Evolutionary conservation across 371 early-diverging fungal species (phyloP), one percentile per base, ranked within the genome.

Genomic region (Mortierella sp.): DNA sequence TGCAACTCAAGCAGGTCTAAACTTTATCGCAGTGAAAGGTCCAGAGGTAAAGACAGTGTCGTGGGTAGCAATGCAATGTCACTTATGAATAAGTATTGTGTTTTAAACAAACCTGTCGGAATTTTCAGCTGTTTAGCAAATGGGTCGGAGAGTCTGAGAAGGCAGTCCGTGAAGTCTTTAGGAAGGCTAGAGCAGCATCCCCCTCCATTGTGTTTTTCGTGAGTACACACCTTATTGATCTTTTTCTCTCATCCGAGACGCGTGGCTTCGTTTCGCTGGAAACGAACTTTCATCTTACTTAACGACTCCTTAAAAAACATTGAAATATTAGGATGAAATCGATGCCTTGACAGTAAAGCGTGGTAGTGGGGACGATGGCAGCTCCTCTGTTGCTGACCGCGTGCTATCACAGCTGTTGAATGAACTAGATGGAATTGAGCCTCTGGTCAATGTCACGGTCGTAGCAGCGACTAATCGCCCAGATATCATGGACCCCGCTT

Each of bases 401-500:
- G 99, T 98, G 0, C 86, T 99, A 38, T 94, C 97, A 0, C 98
- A 97, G 71, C 85, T 99, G 28, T 84, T 99, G 40, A 94, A 90
- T 62, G 99, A 99, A 79, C 84, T 99, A 75, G 99, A 99, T 81
- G 99, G 99, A 8, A 94, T 99, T 61, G 97, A 98, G 60, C 91
- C 95, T 0, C 84, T 97, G n/a, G 92, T 94, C 4, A 94, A 96
- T 83, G 98, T 99, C 3, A 97, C 96, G 0, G 94, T 99, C 1
- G 96, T 99, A 2, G 99, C 97, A 0, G 99, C 99, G 19, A 99
- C 99, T 0, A 99, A 99, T 85, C 94, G 99, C 53, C 99, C 99
- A 0, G 99, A 99, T 84, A 94, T 98, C 55, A 93, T 99, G 74
- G 99, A 97, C 76, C 90, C 92, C 58, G 99, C 98, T 1, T 83